Percentiles rank a stretch among this genome's conserved stretches.
Evolutionary conservation across 1,139 yeast species (phyloP).

Genomic region (Suhomyces choctaworum): DNA sequence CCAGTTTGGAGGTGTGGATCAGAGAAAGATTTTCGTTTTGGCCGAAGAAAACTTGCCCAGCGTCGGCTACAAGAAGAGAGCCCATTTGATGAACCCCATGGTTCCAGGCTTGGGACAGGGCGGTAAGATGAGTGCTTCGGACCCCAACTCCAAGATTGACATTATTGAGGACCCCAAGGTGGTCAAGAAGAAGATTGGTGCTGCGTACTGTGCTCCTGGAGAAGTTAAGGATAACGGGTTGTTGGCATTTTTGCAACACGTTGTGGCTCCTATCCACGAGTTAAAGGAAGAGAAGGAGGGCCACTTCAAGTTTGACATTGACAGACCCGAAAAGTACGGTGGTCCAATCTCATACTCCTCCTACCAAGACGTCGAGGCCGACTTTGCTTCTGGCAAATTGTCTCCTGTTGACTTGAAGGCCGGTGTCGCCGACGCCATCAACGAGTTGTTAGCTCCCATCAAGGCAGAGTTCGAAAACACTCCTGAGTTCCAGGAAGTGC

Average conservation of each 20-base stretch:
- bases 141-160: constrained; percentile 96
- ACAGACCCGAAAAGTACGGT: constrained; percentile 96
- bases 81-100: constrained; percentile 98
- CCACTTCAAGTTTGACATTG: constrained; percentile 64
- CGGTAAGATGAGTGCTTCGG: constrained; percentile 98
- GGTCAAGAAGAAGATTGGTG: constrained; percentile 85
- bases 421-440: constrained; percentile 86
- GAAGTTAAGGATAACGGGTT: constrained; percentile 89
- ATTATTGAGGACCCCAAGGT: constrained; percentile 83
- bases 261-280: constrained; percentile 82
- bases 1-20: constrained; percentile 99
- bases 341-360: constrained; percentile 78
- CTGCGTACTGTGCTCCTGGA: constrained; percentile 97
- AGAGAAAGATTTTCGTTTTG: constrained; percentile 93
- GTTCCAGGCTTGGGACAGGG: constrained; percentile 97
- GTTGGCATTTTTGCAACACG: constrained; percentile 80
- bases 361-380: constrained; percentile 69
- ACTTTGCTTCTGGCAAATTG: constrained; percentile 68
- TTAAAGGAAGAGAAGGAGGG: constrained; percentile 57
- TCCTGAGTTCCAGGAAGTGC: constrained; percentile 74
- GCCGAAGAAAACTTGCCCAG: constrained; percentile 92
- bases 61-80: constrained; percentile 93
- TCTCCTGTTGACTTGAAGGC: constrained; percentile 92
- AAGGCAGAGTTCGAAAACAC: constrained; percentile 63
- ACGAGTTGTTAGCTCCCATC: constrained; percentile 78